Percentiles rank a stretch among this genome's conserved stretches.
These are phyloP conservation scores for Aspergillus oerlinghausenensis DNA, from an alignment of 2,329 filamentous ascomycete species.

Conservation along the genomic window DNA sequence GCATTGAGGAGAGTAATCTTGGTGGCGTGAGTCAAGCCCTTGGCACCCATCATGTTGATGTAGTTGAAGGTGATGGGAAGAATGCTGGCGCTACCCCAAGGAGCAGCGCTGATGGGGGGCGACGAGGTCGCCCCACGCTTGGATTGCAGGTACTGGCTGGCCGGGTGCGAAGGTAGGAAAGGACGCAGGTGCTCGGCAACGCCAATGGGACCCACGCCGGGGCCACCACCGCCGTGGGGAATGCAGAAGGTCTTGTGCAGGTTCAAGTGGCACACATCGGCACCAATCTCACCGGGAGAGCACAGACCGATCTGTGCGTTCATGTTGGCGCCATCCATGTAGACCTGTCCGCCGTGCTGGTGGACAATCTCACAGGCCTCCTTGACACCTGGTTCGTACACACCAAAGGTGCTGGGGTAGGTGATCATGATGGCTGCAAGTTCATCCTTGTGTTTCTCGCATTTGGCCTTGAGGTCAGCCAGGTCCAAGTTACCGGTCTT, in stretches of 20 bases:
- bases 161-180: constrained; percentile 69
- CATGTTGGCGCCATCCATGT: constrained; percentile 99
- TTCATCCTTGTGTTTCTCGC: constrained; percentile 78
- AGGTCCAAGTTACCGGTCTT: constrained; percentile 87
- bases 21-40: constrained; percentile 81
- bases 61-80: constrained; percentile 93
- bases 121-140: constrained; percentile 48
- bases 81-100: constrained; percentile 85
- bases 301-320: constrained; percentile 95
- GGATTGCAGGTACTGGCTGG: constrained; percentile 46
- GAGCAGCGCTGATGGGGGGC: constrained; percentile 70
- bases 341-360: constrained; percentile 83
- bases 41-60: constrained; percentile 84
- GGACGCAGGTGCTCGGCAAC: constrained; percentile 75
- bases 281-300: constrained; percentile 90
- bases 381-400: constrained; percentile 88
- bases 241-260: constrained; percentile 99
- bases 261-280: constrained; percentile 95
- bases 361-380: constrained; percentile 82
- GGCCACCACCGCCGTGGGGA: constrained; percentile 89
- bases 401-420: constrained; percentile 90
- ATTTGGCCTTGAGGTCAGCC: constrained; percentile 79
- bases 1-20: constrained; percentile 92
- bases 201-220: constrained; percentile 89
- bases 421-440: constrained; percentile 95